phyloP scores from a whole-genome alignment of 2,329 filamentous ascomycete genomes.

The Sclerotinia spermophila region DNA sequence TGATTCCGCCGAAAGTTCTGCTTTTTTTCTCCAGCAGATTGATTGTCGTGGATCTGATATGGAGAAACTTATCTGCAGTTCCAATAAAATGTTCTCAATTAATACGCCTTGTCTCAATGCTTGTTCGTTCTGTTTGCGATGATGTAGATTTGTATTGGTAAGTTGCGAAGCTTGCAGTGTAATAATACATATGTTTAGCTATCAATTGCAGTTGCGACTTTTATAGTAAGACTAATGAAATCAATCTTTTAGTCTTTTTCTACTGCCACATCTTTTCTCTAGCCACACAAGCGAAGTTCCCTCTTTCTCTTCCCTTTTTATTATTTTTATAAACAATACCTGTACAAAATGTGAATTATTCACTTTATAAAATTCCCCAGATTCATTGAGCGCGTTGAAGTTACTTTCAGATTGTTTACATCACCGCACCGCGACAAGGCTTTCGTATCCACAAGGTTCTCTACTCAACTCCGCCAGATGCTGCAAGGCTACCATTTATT shows the following conservation, averaged over 20 bases:
- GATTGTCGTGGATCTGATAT: background rate
- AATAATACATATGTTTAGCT: background rate
- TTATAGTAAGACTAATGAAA: background rate
- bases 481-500: constrained; percentile 1
- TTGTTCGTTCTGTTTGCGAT: background rate
- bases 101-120: background rate
- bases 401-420: background rate
- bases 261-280: background rate
- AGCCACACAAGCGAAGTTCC: background rate
- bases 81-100: background rate
- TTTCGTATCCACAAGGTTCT: constrained; percentile 1
- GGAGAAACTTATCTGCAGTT: background rate
- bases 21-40: background rate
- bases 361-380: background rate
- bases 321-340: background rate
- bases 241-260: too few relatives aligned
- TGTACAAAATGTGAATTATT: background rate
- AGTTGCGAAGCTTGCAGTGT: background rate
- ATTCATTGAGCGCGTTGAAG: background rate
- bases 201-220: background rate
- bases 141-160: background rate
- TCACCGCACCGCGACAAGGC: constrained; percentile 4
- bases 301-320: background rate
- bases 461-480: too few relatives aligned
- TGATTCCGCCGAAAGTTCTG: background rate